A percentile compares a stretch with the other conserved stretches of the same genome.
Conservation (phyloP, 1,139 yeast species). For the Saccharomyces hybrid region DNA sequence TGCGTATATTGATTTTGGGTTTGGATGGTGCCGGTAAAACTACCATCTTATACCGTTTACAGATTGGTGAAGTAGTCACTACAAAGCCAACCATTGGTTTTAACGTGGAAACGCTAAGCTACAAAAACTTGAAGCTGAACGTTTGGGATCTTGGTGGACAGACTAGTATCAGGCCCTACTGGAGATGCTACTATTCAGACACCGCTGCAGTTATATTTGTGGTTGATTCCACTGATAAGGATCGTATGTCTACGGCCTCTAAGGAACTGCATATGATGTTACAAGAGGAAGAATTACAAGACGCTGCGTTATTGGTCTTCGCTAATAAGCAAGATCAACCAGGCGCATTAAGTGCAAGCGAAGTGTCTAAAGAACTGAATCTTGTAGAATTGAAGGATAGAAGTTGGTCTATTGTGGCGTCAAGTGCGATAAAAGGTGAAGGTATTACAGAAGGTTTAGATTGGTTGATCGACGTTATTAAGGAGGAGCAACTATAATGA, state of each 20-base stretch:
- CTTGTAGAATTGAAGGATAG: slow-evolving; percentile 87
- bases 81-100: slow-evolving; percentile 96
- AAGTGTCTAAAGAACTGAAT: slow-evolving; percentile 81
- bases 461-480: slow-evolving; percentile 94
- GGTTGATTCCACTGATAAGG: slow-evolving; percentile 94
- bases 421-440: slow-evolving; percentile 93
- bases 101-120: slow-evolving; percentile 88
- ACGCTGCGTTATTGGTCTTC: slow-evolving; percentile 85
- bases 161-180: slow-evolving; percentile 91
- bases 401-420: slow-evolving; percentile 96
- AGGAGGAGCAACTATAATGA: slow-evolving; percentile 69
- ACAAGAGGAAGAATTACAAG: slow-evolving; percentile 84
- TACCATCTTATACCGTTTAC: slow-evolving; percentile 83
- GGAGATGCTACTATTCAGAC: slow-evolving; percentile 95
- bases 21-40: slow-evolving; percentile 98
- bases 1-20: slow-evolving; percentile 85
- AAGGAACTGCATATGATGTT: slow-evolving; percentile 89
- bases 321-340: slow-evolving; percentile 98
- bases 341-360: slow-evolving; percentile 91
- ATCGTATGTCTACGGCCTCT: slow-evolving; percentile 79
- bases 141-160: slow-evolving; percentile 95
- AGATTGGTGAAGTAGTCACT: slow-evolving; percentile 88
- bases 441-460: slow-evolving; percentile 94
- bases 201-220: slow-evolving; percentile 96
- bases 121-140: slow-evolving; percentile 84